Evolutionary conservation across 371 early-diverging fungal species (phyloP).

Genomic region (Lichtheimia corymbifera): DNA sequence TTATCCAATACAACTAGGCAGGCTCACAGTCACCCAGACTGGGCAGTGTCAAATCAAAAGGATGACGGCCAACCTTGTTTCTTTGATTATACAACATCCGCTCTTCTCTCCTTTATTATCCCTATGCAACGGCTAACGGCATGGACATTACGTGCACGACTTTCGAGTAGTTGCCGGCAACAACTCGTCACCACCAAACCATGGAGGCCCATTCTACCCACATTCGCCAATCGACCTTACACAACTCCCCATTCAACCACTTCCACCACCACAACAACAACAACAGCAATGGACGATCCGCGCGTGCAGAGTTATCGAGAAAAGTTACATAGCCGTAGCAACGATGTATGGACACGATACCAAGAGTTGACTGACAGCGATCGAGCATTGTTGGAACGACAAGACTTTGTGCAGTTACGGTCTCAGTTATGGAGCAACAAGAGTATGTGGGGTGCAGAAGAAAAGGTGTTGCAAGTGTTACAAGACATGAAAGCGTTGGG

Average conservation of each 20-base stretch:
- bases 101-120: not conserved
- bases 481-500: slow-evolving; percentile 39
- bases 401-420: slow-evolving; percentile 37
- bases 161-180: no score
- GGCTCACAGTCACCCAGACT: no score
- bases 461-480: slow-evolving; percentile 31
- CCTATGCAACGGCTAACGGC: not conserved
- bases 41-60: no score
- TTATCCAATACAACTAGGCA: no score
- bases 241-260: not conserved
- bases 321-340: not conserved
- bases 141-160: not conserved
- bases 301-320: slow-evolving; percentile 3
- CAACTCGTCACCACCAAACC: not conserved
- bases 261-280: not conserved
- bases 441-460: slow-evolving; percentile 39
- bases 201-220: not conserved
- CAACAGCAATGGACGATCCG: slow-evolving; percentile 2
- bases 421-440: slow-evolving; percentile 26
- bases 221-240: not conserved
- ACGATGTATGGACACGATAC: slow-evolving; percentile 8
- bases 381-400: slow-evolving; percentile 14
- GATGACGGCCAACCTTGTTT: no score
- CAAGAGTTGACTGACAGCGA: not conserved
- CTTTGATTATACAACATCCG: not conserved